phyloP scores from a whole-genome alignment of 176 grass and related monocot genomes.

The Luzula sylvatica region DNA sequence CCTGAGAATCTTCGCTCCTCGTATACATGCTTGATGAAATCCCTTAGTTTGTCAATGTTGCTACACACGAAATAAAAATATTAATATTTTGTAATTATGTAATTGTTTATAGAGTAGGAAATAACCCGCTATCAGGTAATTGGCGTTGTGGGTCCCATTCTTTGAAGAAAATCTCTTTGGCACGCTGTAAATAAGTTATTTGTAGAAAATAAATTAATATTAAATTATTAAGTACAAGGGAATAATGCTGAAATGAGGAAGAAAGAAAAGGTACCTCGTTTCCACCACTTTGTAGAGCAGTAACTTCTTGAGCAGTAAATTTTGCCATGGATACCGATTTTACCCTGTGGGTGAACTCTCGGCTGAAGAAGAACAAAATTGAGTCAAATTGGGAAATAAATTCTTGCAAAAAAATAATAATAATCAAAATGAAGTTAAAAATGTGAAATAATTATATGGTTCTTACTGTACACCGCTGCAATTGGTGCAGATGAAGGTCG shows the following conservation, averaged over 20 bases:
- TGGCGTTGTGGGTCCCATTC: conserved; percentile 87
- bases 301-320: conserved; percentile 94
- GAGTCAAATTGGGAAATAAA: conserved; percentile 1
- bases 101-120: neutral
- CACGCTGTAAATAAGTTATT: conserved; percentile 38
- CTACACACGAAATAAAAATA: conserved; percentile 38
- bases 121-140: conserved; percentile 83
- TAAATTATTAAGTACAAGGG: no score
- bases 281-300: conserved; percentile 80
- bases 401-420: neutral
- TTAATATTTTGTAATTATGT: conserved; percentile 19
- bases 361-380: conserved; percentile 37
- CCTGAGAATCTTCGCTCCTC: conserved; percentile 79
- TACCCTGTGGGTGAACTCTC: conserved; percentile 89
- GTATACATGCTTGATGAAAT: conserved; percentile 89
- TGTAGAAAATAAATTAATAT: conserved; percentile 11
- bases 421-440: conserved; percentile 12
- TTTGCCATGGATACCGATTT: conserved; percentile 99
- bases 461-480: conserved; percentile 99
- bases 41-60: conserved; percentile 82
- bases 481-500: conserved; percentile 92
- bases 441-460: conserved; percentile 17
- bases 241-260: no score
- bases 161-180: conserved; percentile 84
- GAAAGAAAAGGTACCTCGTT: conserved; percentile 53